These are phyloP conservation scores for Aphanomyces invadans DNA, from an alignment of 352 stramenopile species.

Conservation along the genomic window DNA sequence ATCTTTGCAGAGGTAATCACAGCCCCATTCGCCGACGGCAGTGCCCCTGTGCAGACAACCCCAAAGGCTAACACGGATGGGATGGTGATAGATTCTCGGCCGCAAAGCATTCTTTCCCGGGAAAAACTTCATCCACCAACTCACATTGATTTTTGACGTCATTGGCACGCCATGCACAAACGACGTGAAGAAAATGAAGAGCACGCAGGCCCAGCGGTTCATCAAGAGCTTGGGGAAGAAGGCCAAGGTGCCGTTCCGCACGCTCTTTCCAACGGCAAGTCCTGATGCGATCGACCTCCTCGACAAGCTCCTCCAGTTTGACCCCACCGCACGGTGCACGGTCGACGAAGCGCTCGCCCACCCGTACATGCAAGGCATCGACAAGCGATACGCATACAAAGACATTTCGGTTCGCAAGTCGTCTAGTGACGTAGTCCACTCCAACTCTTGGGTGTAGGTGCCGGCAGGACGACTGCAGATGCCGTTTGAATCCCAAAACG, in stretches of 20 bases:
- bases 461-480: constrained; percentile 22
- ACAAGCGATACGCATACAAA: constrained; percentile 47
- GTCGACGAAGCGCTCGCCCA: constrained; percentile 54
- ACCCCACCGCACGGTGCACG: constrained; percentile 44
- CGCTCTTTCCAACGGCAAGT: constrained; percentile 45
- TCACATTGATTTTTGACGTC: constrained; percentile 71
- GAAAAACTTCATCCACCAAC: constrained; percentile 77
- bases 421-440: constrained; percentile 28
- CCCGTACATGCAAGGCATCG: constrained; percentile 62
- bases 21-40: background rate
- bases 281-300: constrained; percentile 55
- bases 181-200: constrained; percentile 49
- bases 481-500: constrained; percentile 65
- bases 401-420: constrained; percentile 28
- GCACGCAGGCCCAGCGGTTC: constrained; percentile 61
- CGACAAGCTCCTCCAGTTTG: constrained; percentile 55
- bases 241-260: constrained; percentile 40
- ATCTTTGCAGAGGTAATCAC: constrained; percentile 53
- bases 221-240: constrained; percentile 56
- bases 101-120: constrained; percentile 66
- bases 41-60: background rate
- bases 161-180: constrained; percentile 50
- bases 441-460: background rate
- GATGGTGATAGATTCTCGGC: constrained; percentile 37
- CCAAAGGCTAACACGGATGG: background rate